These are phyloP conservation scores for Dictyostelium firmibasis DNA, from an alignment of 78 protist genomes.

Conservation along the genomic window DNA sequence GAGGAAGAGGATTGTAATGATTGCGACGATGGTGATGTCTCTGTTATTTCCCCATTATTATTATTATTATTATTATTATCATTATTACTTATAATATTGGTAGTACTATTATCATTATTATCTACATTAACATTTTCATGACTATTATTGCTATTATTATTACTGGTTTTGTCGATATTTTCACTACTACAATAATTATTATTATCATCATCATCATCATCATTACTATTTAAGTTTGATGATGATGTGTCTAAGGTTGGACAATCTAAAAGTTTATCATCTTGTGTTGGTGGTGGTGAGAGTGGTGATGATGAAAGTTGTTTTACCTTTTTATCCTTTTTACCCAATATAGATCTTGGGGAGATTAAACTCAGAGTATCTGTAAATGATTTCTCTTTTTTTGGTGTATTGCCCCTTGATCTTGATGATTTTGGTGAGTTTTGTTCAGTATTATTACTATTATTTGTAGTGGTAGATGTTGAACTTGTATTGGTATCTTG, in stretches of 20 bases:
- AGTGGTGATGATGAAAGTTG: not conserved
- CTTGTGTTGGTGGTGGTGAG: conserved; percentile 1
- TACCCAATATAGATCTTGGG: conserved; percentile 1
- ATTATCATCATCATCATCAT: not conserved
- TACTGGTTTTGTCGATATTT: not conserved
- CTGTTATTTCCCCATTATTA: not conserved
- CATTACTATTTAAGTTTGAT: not conserved
- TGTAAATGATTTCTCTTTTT: conserved; percentile 5
- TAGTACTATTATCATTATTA: not conserved
- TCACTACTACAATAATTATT: not conserved
- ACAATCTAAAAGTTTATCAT: not conserved
- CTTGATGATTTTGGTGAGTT: not conserved
- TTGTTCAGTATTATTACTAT: not conserved
- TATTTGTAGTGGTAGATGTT: not conserved
- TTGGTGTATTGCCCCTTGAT: not conserved
- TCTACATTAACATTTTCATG: no score
- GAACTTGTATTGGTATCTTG: not conserved
- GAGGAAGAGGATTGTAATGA: not conserved
- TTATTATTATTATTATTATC: not conserved
- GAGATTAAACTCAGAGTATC: not conserved
- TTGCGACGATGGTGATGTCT: not conserved
- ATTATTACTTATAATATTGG: not conserved
- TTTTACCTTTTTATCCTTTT: conserved; percentile 19
- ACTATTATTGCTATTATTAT: no score
- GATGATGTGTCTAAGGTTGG: not conserved